A percentile compares a stretch with the other conserved stretches of the same genome.
Evolutionary conservation across 108 stramenopile genomes (phyloP).

Genomic region (Fistulifera solaris): DNA sequence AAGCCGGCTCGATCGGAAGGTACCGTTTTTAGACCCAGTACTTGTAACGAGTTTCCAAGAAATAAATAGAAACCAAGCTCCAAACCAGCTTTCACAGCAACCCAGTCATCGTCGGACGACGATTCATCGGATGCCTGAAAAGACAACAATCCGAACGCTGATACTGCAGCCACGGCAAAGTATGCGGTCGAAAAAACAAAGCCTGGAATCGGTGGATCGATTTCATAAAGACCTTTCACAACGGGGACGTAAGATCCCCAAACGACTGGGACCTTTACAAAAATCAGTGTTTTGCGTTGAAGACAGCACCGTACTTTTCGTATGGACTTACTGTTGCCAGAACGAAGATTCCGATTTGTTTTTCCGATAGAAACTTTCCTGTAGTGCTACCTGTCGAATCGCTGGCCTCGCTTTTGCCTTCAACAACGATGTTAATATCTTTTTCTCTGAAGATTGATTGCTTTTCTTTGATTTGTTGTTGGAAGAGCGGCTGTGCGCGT

Average conservation of each 20-base stretch:
- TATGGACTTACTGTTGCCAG: no score
- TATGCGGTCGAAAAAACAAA: slow-evolving; percentile 83
- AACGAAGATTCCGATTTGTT: no score
- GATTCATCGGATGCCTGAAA: neutral
- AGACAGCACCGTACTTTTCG: no score
- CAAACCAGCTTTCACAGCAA: slow-evolving; percentile 30
- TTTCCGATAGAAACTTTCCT: no score
- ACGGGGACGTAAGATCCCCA: slow-evolving; percentile 86
- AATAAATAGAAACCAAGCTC: slow-evolving; percentile 79
- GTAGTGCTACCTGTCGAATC: no score
- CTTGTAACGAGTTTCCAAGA: slow-evolving; percentile 72
- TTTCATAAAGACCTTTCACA: slow-evolving; percentile 58
- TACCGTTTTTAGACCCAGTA: slow-evolving; percentile 70
- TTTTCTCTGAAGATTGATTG: no score
- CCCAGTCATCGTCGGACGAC: neutral
- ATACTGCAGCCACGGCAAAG: slow-evolving; percentile 49
- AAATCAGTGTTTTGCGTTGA: no score
- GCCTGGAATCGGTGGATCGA: slow-evolving; percentile 71
- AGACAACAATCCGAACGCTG: slow-evolving; percentile 13
- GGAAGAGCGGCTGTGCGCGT: no score
- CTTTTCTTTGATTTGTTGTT: no score
- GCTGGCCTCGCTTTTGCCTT: no score
- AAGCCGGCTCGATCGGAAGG: slow-evolving; percentile 77
- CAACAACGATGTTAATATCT: no score
- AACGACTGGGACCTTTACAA: slow-evolving; percentile 58